These are phyloP conservation scores for Penstemon eatonii DNA, from an alignment of 257 asterid genomes.

Conservation along the genomic window DNA sequence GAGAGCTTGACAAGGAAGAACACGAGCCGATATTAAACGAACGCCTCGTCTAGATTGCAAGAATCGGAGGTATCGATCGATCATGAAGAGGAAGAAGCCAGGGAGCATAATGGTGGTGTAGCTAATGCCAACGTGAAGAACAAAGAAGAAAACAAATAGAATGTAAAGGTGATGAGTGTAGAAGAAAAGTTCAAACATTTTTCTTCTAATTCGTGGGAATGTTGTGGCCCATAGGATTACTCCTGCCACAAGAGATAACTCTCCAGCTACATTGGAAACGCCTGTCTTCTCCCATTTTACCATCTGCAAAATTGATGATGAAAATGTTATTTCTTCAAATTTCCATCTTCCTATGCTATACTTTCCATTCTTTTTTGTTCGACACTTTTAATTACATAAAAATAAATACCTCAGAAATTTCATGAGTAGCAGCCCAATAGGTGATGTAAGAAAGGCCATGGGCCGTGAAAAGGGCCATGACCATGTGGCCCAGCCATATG, in stretches of 20 bases:
- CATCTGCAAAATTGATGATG: slow-evolving; percentile 43
- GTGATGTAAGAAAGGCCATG: slow-evolving; percentile 63
- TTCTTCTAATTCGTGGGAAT: slow-evolving; percentile 64
- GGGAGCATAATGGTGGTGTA: slow-evolving; percentile 68
- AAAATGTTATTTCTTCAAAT: no score
- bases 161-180: slow-evolving; percentile 80
- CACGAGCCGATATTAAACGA: slow-evolving; percentile 59
- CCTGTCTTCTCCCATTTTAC: slow-evolving; percentile 60
- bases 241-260: slow-evolving; percentile 67
- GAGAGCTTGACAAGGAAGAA: slow-evolving; percentile 54
- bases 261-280: slow-evolving; percentile 75
- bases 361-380: no score
- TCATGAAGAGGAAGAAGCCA: slow-evolving; percentile 77
- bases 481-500: slow-evolving; percentile 75
- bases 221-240: slow-evolving; percentile 68
- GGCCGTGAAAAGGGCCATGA: slow-evolving; percentile 53
- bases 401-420: slow-evolving; percentile 44
- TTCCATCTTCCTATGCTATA: no score
- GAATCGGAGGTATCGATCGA: slow-evolving; percentile 74
- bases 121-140: slow-evolving; percentile 66
- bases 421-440: slow-evolving; percentile 55
- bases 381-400: no score
- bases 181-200: slow-evolving; percentile 76
- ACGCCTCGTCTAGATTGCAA: slow-evolving; percentile 65
- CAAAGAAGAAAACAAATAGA: slow-evolving; percentile 66